phyloP scores from a whole-genome alignment of 2,329 filamentous ascomycete species.

The Pseudogymnoascus pannorum region DNA sequence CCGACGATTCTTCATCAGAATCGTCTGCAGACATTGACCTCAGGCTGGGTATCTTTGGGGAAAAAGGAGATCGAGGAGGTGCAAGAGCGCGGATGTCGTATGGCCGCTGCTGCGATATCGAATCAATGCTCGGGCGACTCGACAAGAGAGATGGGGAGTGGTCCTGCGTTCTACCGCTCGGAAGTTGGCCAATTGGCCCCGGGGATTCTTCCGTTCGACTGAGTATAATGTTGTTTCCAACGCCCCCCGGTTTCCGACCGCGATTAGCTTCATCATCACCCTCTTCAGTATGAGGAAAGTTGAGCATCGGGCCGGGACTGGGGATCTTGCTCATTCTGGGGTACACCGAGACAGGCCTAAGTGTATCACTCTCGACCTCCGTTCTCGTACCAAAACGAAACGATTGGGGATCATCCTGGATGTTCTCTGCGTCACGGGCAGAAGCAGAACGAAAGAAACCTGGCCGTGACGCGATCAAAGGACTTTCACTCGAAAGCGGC shows the following conservation, averaged over 20 bases:
- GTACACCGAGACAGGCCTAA: conserved; percentile 65
- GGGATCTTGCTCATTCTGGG: conserved; percentile 61
- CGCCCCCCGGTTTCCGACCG: background rate
- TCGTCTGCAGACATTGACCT: conserved; percentile 57
- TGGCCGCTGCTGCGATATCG: conserved; percentile 22
- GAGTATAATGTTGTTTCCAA: background rate
- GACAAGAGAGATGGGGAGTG: conserved; percentile 17
- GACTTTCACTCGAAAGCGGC: conserved; percentile 73
- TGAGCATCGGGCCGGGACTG: background rate
- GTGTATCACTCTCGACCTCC: conserved; percentile 45
- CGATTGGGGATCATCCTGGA: conserved; percentile 25
- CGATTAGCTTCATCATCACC: background rate
- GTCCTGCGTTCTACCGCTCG: conserved; percentile 12
- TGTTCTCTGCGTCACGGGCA: conserved; percentile 49
- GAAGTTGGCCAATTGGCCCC: conserved; percentile 37
- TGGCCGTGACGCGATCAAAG: conserved; percentile 68
- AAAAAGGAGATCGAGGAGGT: conserved; percentile 37
- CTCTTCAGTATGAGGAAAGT: background rate
- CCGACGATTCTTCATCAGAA: conserved; percentile 64
- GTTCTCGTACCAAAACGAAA: conserved; percentile 43
- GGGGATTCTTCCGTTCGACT: conserved; percentile 51
- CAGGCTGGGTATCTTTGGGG: conserved; percentile 46
- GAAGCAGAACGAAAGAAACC: conserved; percentile 75
- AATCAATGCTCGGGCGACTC: conserved; percentile 23
- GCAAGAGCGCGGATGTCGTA: conserved; percentile 36